Evolutionary conservation across 768 basidiomycete genomes (phyloP).

Genomic region (Pleurotus eryngii): DNA sequence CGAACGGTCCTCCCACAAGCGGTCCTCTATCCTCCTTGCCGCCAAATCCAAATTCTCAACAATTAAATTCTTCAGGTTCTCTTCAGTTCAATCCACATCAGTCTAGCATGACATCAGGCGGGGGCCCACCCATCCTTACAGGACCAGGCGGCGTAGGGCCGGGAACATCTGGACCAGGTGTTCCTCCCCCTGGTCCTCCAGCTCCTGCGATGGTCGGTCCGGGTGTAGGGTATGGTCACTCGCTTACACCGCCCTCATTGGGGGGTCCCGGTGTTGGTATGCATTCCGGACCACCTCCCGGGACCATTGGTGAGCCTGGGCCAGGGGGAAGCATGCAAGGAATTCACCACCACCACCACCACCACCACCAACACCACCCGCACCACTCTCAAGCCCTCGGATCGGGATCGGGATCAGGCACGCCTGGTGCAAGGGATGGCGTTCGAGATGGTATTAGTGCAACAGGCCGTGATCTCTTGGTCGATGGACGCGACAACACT

Average conservation of each 20-base stretch:
- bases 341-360: not conserved
- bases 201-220: slow-evolving; percentile 2
- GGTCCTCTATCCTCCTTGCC: not conserved
- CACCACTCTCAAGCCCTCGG: not conserved
- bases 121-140: not conserved
- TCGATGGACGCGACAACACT: not conserved
- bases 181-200: not conserved
- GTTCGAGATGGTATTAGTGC: not conserved
- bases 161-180: not conserved
- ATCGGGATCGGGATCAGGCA: not conserved
- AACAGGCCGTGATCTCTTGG: not conserved
- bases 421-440: not conserved
- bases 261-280: not conserved
- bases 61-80: not conserved
- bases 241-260: not conserved
- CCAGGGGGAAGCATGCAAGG: not conserved
- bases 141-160: slow-evolving; percentile 4
- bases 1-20: not conserved
- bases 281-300: not conserved
- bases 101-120: not conserved
- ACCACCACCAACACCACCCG: not conserved
- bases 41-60: not conserved
- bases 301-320: not conserved
- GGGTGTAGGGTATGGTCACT: slow-evolving; percentile 5
- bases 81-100: not conserved